Percentiles rank a stretch among this genome's conserved stretches.
phyloP scores from a whole-genome alignment of 176 grass and related monocot genomes.

The maize (Zea mays) region Zm-B73-REFERENCE-NAM-5.0 NC_050100.1:79343001-79343500 shows the following conservation, averaged over 20 bases:
- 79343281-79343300: conserved; percentile 89
- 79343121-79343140: conserved; percentile 56
- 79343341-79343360: conserved; percentile 11
- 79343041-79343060: background rate
- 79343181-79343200: conserved; percentile 94
- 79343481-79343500: conserved; percentile 84
- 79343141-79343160: conserved; percentile 92
- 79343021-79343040: too few species aligned
- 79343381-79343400: conserved; percentile 36
- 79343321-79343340: conserved; percentile 56
- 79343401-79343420: conserved; percentile 60
- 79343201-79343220: conserved; percentile 67
- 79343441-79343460: conserved; percentile 80
- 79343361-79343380: background rate
- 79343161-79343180: conserved; percentile 86
- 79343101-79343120: background rate
- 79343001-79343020: too few species aligned
- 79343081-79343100: background rate
- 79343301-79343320: conserved; percentile 90
- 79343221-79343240: conserved; percentile 79
- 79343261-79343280: conserved; percentile 82
- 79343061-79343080: background rate
- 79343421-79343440: conserved; percentile 69
- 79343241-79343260: conserved; percentile 73
- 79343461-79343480: conserved; percentile 77